phyloP scores from a whole-genome alignment of 2,329 filamentous ascomycete species.

The Arachnopeziza araneosa region DNA sequence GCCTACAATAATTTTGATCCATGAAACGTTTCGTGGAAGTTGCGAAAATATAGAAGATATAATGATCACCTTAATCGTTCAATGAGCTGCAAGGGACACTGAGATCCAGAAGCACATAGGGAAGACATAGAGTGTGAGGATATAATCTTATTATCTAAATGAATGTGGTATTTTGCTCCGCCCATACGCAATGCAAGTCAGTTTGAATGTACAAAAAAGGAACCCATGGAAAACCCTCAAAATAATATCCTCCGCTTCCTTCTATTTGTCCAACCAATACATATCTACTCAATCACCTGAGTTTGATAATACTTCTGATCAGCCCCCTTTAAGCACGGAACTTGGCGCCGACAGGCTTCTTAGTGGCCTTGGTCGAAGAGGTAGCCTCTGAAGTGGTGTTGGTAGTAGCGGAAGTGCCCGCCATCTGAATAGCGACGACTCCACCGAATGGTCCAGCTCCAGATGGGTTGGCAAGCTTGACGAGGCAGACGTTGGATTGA shows the following conservation, averaged over 20 bases:
- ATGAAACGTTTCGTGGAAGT: too few relatives aligned
- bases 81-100: neutral
- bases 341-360: neutral
- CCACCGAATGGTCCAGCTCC: slow-evolving; percentile 38
- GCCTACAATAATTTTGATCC: too few relatives aligned
- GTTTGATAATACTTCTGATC: neutral
- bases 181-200: neutral
- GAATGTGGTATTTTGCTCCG: neutral
- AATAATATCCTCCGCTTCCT: neutral
- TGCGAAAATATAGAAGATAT: too few relatives aligned
- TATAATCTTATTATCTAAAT: neutral
- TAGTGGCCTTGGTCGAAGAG: neutral
- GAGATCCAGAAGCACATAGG: neutral
- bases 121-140: neutral
- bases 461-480: slow-evolving; percentile 39
- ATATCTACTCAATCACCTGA: neutral
- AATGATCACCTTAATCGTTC: neutral
- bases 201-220: neutral
- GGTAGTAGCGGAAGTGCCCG: neutral
- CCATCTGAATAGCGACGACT: slow-evolving; percentile 35
- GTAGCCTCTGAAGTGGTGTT: slow-evolving; percentile 4
- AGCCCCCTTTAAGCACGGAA: neutral
- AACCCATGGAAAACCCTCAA: neutral
- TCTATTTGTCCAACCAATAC: neutral
- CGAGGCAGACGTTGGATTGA: slow-evolving; percentile 1